Percentiles rank a stretch among this genome's conserved stretches.
phyloP scores from a whole-genome alignment of 75 land plant species.

The Picea sitchensis region DNA sequence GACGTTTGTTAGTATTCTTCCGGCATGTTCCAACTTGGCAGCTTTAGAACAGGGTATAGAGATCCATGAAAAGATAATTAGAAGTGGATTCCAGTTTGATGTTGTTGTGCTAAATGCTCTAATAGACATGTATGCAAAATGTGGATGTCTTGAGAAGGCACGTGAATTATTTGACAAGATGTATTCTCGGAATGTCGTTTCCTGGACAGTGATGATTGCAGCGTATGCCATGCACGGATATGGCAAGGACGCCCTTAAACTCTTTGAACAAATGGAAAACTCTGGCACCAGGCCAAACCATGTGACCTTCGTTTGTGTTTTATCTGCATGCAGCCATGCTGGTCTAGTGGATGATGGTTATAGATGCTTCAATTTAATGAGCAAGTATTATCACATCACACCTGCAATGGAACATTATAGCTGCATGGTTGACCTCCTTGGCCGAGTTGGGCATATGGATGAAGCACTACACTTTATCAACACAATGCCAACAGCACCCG shows the following conservation, averaged over 20 bases:
- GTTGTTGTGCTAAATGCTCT: conserved; percentile 16
- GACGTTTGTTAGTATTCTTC: conserved; percentile 21
- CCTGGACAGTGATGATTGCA: conserved; percentile 22
- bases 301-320: conserved; percentile 18
- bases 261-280: conserved; percentile 19
- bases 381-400: background rate
- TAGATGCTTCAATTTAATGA: background rate
- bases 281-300: conserved; percentile 18
- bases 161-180: conserved; percentile 18
- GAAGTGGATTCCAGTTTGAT: conserved; percentile 6
- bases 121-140: conserved; percentile 18
- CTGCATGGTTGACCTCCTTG: background rate
- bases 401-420: background rate
- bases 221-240: conserved; percentile 11
- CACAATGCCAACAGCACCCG: conserved; percentile 11
- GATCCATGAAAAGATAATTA: conserved; percentile 15
- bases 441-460: background rate
- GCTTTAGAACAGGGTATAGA: conserved; percentile 23
- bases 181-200: background rate
- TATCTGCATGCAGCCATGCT: conserved; percentile 18
- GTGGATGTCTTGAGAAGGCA: conserved; percentile 5
- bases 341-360: conserved; percentile 13
- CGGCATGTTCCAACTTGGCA: conserved; percentile 14
- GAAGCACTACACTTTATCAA: conserved; percentile 13
- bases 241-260: conserved; percentile 22